Evolutionary conservation across 225 moss, liverwort and hornwort genomes (phyloP).

Genomic region (Climacium dendroides): DNA sequence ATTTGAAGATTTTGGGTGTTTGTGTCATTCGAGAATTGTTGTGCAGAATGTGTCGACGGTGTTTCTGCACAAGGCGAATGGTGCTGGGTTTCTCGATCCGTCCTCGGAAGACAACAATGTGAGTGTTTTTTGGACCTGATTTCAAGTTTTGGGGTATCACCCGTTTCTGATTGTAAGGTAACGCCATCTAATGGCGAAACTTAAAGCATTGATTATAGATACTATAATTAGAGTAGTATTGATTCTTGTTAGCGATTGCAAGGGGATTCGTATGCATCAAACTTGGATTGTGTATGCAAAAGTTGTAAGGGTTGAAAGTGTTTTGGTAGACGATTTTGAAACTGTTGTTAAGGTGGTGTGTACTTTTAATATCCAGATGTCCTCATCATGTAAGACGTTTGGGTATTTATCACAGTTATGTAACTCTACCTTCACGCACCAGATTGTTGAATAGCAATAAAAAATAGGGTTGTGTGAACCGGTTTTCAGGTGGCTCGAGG

Average conservation of each 20-base stretch:
- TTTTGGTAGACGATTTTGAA: not conserved
- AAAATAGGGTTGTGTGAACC: not conserved
- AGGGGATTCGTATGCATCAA: not conserved
- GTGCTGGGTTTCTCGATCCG: conserved; percentile 83
- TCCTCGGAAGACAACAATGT: conserved; percentile 90
- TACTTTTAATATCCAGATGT: not conserved
- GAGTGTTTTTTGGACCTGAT: not conserved
- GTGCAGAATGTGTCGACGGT: conserved; percentile 61
- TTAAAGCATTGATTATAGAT: not conserved
- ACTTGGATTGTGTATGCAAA: not conserved
- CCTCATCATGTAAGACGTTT: not conserved
- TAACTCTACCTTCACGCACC: not conserved
- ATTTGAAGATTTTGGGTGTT: not conserved
- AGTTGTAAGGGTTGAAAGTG: not conserved
- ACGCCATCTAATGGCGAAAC: not conserved
- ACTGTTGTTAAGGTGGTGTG: too few relatives aligned
- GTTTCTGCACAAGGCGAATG: conserved; percentile 61
- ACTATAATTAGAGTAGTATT: too few relatives aligned
- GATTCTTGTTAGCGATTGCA: not conserved
- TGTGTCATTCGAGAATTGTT: not conserved
- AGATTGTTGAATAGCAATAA: not conserved
- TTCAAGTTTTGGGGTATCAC: not conserved
- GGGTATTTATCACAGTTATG: not conserved
- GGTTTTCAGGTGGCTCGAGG: conserved; percentile 58
- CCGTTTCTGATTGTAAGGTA: not conserved